Percentiles rank a stretch among this genome's conserved stretches.
phyloP scores from a whole-genome alignment of 2,329 filamentous ascomycete species.

The Sporothrix variecibatus region DNA sequence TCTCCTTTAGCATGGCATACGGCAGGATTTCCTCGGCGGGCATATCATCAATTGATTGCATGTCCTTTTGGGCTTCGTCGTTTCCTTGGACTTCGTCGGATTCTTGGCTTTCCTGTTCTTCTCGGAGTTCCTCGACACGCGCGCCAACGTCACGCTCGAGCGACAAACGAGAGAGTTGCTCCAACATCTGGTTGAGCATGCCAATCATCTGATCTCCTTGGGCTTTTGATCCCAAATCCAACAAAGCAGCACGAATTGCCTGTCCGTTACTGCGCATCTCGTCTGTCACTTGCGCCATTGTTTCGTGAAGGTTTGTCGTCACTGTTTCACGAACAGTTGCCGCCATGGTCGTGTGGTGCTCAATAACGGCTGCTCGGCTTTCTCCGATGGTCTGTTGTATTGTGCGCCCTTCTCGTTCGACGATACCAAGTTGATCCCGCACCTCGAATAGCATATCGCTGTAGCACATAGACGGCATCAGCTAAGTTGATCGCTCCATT shows the following conservation, averaged over 20 bases:
- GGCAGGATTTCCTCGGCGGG: conserved; percentile 4
- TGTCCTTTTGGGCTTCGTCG: neutral
- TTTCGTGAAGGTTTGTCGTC: neutral
- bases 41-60: conserved; percentile 1
- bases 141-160: neutral
- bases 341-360: conserved; percentile 2
- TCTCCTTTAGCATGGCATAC: neutral
- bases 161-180: neutral
- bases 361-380: neutral
- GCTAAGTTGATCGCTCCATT: neutral
- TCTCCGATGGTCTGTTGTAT: conserved; percentile 1
- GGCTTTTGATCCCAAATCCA: neutral
- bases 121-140: neutral
- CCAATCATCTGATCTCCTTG: neutral
- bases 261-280: neutral
- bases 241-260: neutral
- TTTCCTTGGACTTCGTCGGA: neutral
- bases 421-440: neutral
- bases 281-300: neutral
- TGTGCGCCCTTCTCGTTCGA: neutral
- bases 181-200: neutral
- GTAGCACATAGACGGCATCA: conserved; percentile 8
- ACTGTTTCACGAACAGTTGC: neutral
- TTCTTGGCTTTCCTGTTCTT: neutral
- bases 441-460: conserved; percentile 1